phyloP scores from a whole-genome alignment of 179 eudicot genomes.

The Camellia oleifera region DNA sequence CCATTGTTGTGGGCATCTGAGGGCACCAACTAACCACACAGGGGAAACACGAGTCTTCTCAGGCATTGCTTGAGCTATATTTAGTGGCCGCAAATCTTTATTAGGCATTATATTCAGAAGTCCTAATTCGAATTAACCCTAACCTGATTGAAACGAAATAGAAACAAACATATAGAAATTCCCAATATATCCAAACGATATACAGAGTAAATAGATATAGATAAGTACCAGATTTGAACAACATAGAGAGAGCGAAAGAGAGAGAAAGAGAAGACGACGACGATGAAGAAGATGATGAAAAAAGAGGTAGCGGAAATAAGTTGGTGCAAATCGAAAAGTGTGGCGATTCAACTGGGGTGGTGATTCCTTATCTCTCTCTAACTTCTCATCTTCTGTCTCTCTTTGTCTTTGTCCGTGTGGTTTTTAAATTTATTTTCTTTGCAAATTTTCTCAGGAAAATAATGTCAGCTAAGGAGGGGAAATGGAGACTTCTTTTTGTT shows the following conservation, averaged over 20 bases:
- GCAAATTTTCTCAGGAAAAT: neutral
- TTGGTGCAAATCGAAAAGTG: neutral
- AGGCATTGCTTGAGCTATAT: conserved; percentile 33
- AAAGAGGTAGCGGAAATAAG: neutral
- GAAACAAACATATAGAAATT: neutral
- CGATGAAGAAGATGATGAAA: neutral
- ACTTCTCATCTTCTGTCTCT: neutral
- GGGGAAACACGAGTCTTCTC: conserved; percentile 65
- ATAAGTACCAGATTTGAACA: too few relatives aligned
- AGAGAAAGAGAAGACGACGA: neutral
- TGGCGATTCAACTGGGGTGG: neutral
- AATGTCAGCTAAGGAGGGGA: neutral
- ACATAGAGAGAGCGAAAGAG: neutral
- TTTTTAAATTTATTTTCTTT: neutral
- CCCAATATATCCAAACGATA: neutral
- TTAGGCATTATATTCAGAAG: conserved; percentile 33
- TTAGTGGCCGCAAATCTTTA: conserved; percentile 61
- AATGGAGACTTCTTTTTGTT: neutral
- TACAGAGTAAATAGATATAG: neutral
- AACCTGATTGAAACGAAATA: neutral
- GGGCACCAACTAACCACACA: conserved; percentile 43
- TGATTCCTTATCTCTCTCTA: neutral
- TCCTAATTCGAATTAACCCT: conserved; percentile 1
- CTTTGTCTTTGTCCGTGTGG: neutral
- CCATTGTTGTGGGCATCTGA: conserved; percentile 35